Conservation (phyloP, 2,329 filamentous ascomycete genomes). For the Raffaelea deltoideospora region DNA sequence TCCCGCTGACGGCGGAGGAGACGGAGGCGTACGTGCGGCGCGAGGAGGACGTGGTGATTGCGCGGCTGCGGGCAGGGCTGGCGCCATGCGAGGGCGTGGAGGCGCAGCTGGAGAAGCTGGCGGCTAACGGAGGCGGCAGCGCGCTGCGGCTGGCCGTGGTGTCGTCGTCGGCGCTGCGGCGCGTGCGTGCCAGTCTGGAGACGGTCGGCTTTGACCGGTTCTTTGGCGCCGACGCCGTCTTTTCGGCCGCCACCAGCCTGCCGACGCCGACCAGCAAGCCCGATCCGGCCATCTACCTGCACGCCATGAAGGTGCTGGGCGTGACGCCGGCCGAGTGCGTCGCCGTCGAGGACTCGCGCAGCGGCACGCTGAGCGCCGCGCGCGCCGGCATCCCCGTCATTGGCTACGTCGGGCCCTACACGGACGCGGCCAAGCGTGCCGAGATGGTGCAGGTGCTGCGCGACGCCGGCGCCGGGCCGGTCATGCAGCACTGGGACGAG, state of each 20-base stretch:
- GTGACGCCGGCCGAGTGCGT: constrained; percentile 58
- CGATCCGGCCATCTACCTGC: constrained; percentile 75
- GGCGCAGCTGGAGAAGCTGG: constrained; percentile 50
- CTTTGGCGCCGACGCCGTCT: constrained; percentile 60
- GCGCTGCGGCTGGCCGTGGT: constrained; percentile 59
- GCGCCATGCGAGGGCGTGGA: constrained; percentile 55
- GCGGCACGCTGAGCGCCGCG: constrained; percentile 58
- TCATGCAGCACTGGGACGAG: constrained; percentile 47
- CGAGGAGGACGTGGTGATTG: constrained; percentile 74
- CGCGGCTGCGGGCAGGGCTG: constrained; percentile 56
- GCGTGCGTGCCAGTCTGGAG: constrained; percentile 62
- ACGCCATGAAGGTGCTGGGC: constrained; percentile 59
- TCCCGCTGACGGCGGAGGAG: constrained; percentile 52
- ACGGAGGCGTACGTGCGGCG: constrained; percentile 57
- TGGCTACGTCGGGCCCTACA: constrained; percentile 73
- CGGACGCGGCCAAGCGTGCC: constrained; percentile 38
- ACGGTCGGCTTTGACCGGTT: constrained; percentile 69
- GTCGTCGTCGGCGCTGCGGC: constrained; percentile 61
- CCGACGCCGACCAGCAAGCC: constrained; percentile 75
- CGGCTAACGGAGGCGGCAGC: constrained; percentile 36
- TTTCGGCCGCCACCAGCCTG: constrained; percentile 68
- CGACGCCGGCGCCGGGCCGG: constrained; percentile 44
- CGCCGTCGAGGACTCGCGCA: constrained; percentile 80
- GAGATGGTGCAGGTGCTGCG: constrained; percentile 49
- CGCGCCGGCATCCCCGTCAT: constrained; percentile 68